Percentiles rank a stretch among this genome's conserved stretches.
These are phyloP conservation scores for Dactylonectria estremocensis DNA, from an alignment of 2,329 filamentous ascomycete genomes.

Conservation along the genomic window DNA sequence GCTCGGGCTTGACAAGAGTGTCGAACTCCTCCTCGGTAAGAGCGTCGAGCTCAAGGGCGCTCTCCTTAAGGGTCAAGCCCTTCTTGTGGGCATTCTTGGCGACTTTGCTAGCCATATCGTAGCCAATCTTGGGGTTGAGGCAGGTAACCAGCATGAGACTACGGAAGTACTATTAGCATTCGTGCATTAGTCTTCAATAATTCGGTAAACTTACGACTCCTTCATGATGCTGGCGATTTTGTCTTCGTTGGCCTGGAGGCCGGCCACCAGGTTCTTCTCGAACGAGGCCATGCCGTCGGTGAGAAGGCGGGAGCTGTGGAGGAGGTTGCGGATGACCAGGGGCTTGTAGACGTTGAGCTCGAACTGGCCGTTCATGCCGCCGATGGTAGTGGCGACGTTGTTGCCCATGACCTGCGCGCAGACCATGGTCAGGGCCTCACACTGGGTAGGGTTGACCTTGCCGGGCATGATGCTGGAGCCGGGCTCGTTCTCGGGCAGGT, in stretches of 20 bases:
- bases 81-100: slow-evolving; percentile 99
- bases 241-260: slow-evolving; percentile 93
- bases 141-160: slow-evolving; percentile 99
- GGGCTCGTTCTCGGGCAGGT: slow-evolving; percentile 97
- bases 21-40: slow-evolving; percentile 93
- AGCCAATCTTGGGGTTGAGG: slow-evolving; percentile 96
- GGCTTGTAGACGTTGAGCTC: slow-evolving; percentile 99
- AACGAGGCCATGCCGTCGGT: slow-evolving; percentile 96
- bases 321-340: slow-evolving; percentile 92
- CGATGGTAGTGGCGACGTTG: slow-evolving; percentile 92
- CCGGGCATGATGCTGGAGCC: slow-evolving; percentile 99
- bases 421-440: slow-evolving; percentile 97
- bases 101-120: slow-evolving; percentile 97
- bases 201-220: slow-evolving; percentile 79
- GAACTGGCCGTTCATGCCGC: slow-evolving; percentile 98
- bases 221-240: slow-evolving; percentile 92
- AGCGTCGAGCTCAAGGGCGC: slow-evolving; percentile 92
- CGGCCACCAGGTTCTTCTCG: slow-evolving; percentile 91
- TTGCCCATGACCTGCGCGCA: slow-evolving; percentile 99
- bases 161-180: slow-evolving; percentile 29
- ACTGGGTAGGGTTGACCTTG: slow-evolving; percentile 99
- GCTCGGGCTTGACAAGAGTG: slow-evolving; percentile 88
- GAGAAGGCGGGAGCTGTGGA: slow-evolving; percentile 91
- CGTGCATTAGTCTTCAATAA: not conserved
- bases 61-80: slow-evolving; percentile 92